Conservation (phyloP, 768 basidiomycete genomes). For the Tulasnella sp. region DNA sequence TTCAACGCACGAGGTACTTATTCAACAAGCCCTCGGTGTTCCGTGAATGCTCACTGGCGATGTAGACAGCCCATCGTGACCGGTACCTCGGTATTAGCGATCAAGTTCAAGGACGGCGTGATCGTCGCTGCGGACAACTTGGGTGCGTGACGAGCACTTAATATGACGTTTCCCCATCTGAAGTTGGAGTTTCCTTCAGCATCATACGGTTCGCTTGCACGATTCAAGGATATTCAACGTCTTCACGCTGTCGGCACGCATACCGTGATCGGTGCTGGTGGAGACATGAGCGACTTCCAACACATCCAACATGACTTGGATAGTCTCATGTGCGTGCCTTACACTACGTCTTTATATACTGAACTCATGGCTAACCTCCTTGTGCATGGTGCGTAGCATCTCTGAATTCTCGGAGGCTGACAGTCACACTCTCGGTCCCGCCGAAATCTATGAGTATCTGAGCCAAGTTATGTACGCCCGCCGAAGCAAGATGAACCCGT, state of each 20-base stretch:
- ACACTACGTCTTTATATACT: neutral
- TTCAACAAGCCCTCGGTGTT: neutral
- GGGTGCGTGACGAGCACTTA: conserved; percentile 55
- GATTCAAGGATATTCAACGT: conserved; percentile 93
- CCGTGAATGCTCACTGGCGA: neutral
- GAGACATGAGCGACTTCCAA: conserved; percentile 98
- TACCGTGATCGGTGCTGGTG: conserved; percentile 89
- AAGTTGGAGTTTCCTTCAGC: conserved; percentile 51
- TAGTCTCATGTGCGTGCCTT: conserved; percentile 56
- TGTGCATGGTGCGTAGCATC: conserved; percentile 42
- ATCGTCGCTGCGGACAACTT: conserved; percentile 99
- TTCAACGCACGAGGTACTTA: conserved; percentile 77
- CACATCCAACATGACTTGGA: conserved; percentile 83
- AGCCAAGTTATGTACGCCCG: conserved; percentile 88
- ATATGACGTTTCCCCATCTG: neutral
- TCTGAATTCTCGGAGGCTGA: conserved; percentile 78
- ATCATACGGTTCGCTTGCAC: conserved; percentile 95
- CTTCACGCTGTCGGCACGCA: conserved; percentile 80
- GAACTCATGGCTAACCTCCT: neutral
- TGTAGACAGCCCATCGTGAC: conserved; percentile 92
- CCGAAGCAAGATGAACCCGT: conserved; percentile 84
- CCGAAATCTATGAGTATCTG: conserved; percentile 91
- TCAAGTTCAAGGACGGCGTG: conserved; percentile 94
- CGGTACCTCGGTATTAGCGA: conserved; percentile 91
- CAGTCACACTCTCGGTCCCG: conserved; percentile 79